Conservation (phyloP, 345 rosid species). For the Erucastrum elatum region DNA sequence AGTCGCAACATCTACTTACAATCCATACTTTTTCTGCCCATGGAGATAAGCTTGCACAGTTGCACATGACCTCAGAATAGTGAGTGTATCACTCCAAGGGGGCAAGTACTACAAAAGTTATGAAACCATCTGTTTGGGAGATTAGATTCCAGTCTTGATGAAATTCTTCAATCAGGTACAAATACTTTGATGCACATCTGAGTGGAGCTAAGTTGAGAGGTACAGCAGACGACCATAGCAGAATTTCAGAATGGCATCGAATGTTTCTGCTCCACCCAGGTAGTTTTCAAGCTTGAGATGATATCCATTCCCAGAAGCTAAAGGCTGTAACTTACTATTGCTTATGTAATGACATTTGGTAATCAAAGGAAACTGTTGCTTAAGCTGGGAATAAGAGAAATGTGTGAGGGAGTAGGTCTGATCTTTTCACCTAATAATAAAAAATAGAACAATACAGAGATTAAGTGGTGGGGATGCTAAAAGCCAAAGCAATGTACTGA, state of each 20-base stretch:
- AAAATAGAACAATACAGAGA: background rate
- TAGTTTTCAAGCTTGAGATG: constrained; percentile 67
- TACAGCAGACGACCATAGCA: constrained; percentile 67
- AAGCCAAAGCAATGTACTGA: background rate
- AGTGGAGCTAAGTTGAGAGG: constrained; percentile 63
- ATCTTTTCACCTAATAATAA: constrained; percentile 67
- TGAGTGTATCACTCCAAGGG: too few species aligned
- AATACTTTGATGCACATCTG: constrained; percentile 83
- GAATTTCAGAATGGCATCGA: constrained; percentile 64
- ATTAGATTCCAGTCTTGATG: too few species aligned
- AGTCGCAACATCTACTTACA: too few species aligned
- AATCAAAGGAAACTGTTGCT: constrained; percentile 71
- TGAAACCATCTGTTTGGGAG: too few species aligned
- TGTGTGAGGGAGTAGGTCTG: constrained; percentile 95
- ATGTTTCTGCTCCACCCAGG: constrained; percentile 75
- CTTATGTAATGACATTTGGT: constrained; percentile 80
- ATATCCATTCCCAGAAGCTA: constrained; percentile 51
- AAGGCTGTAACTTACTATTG: constrained; percentile 60
- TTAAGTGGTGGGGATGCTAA: background rate
- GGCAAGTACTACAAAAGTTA: too few species aligned
- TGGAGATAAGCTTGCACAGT: too few species aligned
- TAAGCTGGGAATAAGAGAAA: constrained; percentile 78
- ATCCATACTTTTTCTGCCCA: too few species aligned
- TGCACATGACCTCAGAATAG: too few species aligned
- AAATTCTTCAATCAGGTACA: too few species aligned